These are phyloP conservation scores for Lactarius deliciosus DNA, from an alignment of 768 basidiomycete genomes.

Conservation along the genomic window DNA sequence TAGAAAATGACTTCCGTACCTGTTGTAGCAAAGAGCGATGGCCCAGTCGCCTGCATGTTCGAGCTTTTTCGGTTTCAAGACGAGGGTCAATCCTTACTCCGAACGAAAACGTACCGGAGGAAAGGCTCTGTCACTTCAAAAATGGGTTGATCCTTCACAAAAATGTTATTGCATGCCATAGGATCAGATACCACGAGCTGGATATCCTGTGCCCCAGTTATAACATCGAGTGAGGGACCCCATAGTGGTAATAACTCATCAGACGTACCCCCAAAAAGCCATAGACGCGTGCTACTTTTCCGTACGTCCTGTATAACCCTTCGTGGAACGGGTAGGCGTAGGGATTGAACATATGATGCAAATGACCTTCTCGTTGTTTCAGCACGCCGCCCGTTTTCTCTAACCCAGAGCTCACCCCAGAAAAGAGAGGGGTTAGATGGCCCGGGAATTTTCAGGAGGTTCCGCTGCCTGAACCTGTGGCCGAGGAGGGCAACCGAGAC, in stretches of 20 bases:
- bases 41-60: slow-evolving; percentile 6
- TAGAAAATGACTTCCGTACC: background rate
- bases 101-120: background rate
- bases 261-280: background rate
- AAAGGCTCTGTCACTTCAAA: background rate
- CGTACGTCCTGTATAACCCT: background rate
- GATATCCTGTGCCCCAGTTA: background rate
- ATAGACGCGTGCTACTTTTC: background rate
- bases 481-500: background rate
- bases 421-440: background rate
- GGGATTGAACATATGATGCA: background rate
- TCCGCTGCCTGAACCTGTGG: background rate
- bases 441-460: background rate
- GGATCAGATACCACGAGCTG: slow-evolving; percentile 16
- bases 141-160: slow-evolving; percentile 11
- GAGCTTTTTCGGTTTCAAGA: background rate
- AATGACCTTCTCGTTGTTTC: background rate
- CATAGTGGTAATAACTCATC: no score
- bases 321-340: background rate
- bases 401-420: background rate
- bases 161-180: slow-evolving; percentile 8
- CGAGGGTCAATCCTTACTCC: no score
- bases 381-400: background rate
- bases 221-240: background rate
- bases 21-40: slow-evolving; percentile 3